A percentile compares a stretch with the other conserved stretches of the same genome.
phyloP scores from a whole-genome alignment of 306 rosid species.

The Styphnolobium japonicum region DNA sequence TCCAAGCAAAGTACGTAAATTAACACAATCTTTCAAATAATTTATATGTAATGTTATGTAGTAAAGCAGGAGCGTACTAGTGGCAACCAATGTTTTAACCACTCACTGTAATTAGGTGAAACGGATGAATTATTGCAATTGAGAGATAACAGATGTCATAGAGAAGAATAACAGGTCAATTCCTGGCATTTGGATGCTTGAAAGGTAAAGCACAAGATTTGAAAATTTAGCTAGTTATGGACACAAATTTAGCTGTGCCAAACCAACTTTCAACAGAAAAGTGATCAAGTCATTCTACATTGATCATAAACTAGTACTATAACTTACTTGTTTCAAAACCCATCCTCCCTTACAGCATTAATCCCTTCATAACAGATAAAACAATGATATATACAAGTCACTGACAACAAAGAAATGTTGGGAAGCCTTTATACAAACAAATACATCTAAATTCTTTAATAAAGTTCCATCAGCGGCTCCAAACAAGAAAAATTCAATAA shows the following conservation, averaged over 20 bases:
- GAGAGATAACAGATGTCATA: not conserved
- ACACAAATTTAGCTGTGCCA: not conserved
- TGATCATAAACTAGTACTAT: not conserved
- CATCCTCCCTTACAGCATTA: not conserved
- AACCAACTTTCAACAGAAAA: not conserved
- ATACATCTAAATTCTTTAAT: not conserved
- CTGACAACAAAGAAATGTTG: not conserved
- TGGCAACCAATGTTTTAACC: not conserved
- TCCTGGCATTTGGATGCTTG: not conserved
- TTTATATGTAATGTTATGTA: not conserved
- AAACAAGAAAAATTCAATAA: not conserved
- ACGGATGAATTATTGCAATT: not conserved
- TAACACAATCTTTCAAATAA: not conserved
- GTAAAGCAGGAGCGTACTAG: not conserved
- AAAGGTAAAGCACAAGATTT: not conserved
- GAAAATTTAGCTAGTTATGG: not conserved
- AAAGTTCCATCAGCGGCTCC: not conserved
- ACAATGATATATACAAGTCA: not conserved
- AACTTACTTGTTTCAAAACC: not conserved
- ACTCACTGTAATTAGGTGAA: not conserved
- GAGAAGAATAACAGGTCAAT: not conserved
- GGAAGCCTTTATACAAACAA: not conserved
- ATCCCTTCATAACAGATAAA: not conserved
- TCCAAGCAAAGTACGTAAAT: not conserved
- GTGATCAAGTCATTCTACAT: constrained; percentile 3